These are phyloP conservation scores for Hypoxylon sp. DNA, from an alignment of 2,329 filamentous ascomycete genomes.

Conservation along the genomic window DNA sequence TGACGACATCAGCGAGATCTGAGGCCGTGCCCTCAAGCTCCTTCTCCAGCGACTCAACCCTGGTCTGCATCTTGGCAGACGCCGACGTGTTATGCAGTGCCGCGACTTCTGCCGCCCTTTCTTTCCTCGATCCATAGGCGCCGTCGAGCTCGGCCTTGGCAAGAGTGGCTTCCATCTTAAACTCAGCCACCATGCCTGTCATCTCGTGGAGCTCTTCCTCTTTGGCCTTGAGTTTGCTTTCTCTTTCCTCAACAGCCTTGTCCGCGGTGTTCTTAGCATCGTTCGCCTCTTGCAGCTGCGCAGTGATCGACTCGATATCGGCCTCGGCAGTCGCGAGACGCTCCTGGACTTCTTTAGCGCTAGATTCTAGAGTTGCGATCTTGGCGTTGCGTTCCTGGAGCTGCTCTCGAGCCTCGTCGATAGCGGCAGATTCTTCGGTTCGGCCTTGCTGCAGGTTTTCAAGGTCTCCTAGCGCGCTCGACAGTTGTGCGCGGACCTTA, in stretches of 20 bases:
- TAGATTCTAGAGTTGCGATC: slow-evolving; percentile 55
- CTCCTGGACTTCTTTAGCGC: slow-evolving; percentile 49
- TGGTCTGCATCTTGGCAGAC: slow-evolving; percentile 42
- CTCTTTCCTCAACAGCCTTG: slow-evolving; percentile 42
- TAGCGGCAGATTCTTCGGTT: slow-evolving; percentile 47
- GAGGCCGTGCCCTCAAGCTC: slow-evolving; percentile 64
- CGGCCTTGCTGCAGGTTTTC: slow-evolving; percentile 49
- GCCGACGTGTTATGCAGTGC: slow-evolving; percentile 59
- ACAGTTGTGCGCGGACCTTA: slow-evolving; percentile 58
- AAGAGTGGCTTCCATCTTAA: slow-evolving; percentile 69
- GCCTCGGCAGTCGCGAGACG: slow-evolving; percentile 50
- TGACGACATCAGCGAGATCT: slow-evolving; percentile 45
- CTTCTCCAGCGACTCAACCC: slow-evolving; percentile 67
- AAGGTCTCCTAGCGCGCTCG: slow-evolving; percentile 57
- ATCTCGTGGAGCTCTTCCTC: slow-evolving; percentile 48
- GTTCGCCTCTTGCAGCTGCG: slow-evolving; percentile 48
- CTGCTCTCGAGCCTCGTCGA: slow-evolving; percentile 49
- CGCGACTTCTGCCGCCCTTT: slow-evolving; percentile 66
- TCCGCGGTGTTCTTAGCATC: slow-evolving; percentile 43
- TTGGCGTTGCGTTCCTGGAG: slow-evolving; percentile 55
- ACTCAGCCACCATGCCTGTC: slow-evolving; percentile 62
- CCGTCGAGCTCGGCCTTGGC: slow-evolving; percentile 69
- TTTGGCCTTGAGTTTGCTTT: slow-evolving; percentile 54
- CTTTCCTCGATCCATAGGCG: slow-evolving; percentile 65
- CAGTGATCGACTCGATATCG: slow-evolving; percentile 48